Conservation (phyloP, 1,139 yeast genomes). For the Candida pseudoviswanathii region DNA sequence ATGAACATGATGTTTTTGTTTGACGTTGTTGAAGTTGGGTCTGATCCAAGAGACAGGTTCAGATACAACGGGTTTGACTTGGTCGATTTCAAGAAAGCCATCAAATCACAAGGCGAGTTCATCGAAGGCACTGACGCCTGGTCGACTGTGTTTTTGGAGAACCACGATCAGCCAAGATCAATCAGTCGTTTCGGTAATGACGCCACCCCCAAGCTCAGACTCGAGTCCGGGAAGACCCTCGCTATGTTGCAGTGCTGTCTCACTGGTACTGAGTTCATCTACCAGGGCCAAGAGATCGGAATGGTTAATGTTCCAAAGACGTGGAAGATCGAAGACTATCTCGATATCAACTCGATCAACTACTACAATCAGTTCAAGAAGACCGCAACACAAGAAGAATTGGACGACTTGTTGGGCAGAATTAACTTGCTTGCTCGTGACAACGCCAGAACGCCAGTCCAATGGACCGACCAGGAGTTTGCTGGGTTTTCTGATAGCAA, state of each 20-base stretch:
- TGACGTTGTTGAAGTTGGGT: slow-evolving; percentile 47
- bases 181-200: slow-evolving; percentile 53
- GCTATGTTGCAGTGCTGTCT: slow-evolving; percentile 47
- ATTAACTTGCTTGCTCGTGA: slow-evolving; percentile 49
- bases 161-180: slow-evolving; percentile 60
- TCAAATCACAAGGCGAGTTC: slow-evolving; percentile 34
- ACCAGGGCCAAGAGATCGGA: slow-evolving; percentile 64
- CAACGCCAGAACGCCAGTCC: slow-evolving; percentile 60
- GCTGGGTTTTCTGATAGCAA: slow-evolving; percentile 52
- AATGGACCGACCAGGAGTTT: slow-evolving; percentile 47
- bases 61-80: slow-evolving; percentile 33
- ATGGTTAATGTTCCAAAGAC: slow-evolving; percentile 48
- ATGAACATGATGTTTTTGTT: slow-evolving; percentile 55
- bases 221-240: slow-evolving; percentile 48
- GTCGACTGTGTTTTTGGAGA: slow-evolving; percentile 56
- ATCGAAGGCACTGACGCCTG: slow-evolving; percentile 55
- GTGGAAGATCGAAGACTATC: slow-evolving; percentile 52
- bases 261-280: slow-evolving; percentile 57
- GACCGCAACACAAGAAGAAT: slow-evolving; percentile 24
- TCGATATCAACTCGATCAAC: slow-evolving; percentile 50
- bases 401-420: slow-evolving; percentile 28
- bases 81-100: slow-evolving; percentile 44
- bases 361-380: slow-evolving; percentile 37
- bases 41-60: slow-evolving; percentile 34
- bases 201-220: slow-evolving; percentile 31